Evolutionary conservation across 2,329 filamentous ascomycete genomes (phyloP).

Genomic region (Blumeria hordei): DNA sequence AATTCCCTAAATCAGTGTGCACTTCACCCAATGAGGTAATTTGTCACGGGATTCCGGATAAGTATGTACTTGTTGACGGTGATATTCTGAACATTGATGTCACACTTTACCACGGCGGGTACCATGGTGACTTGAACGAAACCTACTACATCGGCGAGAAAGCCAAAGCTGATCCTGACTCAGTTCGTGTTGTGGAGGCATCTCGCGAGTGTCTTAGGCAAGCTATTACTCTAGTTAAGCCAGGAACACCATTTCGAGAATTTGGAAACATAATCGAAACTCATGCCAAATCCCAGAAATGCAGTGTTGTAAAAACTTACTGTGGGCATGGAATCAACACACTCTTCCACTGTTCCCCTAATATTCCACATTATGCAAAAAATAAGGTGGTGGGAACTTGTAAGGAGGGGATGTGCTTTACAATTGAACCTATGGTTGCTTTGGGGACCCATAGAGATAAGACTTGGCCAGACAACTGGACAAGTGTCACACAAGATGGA

Average conservation of each 20-base stretch:
- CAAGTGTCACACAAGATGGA: constrained; percentile 77
- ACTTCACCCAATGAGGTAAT: constrained; percentile 94
- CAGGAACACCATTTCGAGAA: constrained; percentile 75
- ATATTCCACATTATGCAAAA: constrained; percentile 91
- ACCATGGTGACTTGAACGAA: constrained; percentile 92
- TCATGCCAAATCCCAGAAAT: constrained; percentile 62
- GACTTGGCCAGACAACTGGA: constrained; percentile 98
- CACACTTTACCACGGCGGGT: constrained; percentile 79
- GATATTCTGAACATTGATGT: constrained; percentile 97
- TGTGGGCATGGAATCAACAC: constrained; percentile 90
- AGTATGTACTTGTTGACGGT: constrained; percentile 65
- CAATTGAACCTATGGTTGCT: constrained; percentile 96
- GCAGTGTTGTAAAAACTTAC: constrained; percentile 85
- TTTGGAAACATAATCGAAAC: constrained; percentile 92
- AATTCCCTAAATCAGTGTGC: constrained; percentile 95
- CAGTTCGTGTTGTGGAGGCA: constrained; percentile 74
- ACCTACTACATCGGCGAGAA: constrained; percentile 94
- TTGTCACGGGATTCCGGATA: constrained; percentile 93
- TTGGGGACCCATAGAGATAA: constrained; percentile 76
- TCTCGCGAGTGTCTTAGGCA: constrained; percentile 75
- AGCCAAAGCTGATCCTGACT: constrained; percentile 59
- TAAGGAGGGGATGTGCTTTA: constrained; percentile 95
- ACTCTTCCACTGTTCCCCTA: constrained; percentile 81
- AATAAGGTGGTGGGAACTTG: constrained; percentile 92
- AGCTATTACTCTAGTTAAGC: constrained; percentile 78